These are phyloP conservation scores for Macrocybe gigantea DNA, from an alignment of 768 basidiomycete species.

Conservation along the genomic window DNA sequence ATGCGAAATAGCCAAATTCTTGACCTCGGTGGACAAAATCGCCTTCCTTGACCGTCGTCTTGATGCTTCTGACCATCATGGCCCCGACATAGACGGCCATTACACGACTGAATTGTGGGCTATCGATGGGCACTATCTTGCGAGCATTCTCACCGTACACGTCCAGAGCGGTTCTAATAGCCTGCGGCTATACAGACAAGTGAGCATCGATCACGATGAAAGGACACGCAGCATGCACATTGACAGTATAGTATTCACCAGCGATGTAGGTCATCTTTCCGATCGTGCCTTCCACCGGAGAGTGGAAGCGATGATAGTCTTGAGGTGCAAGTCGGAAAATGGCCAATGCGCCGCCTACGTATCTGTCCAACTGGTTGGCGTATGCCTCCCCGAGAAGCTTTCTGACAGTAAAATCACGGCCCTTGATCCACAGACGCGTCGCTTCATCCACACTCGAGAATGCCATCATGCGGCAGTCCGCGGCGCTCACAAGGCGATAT, in stretches of 20 bases:
- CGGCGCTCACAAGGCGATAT: conserved; percentile 76
- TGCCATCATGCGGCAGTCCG: conserved; percentile 94
- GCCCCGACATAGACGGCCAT: conserved; percentile 91
- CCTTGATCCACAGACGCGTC: conserved; percentile 94
- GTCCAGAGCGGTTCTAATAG: conserved; percentile 83
- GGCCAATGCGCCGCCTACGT: conserved; percentile 73
- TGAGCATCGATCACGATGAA: neutral
- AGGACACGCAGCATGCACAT: conserved; percentile 39
- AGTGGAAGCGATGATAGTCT: conserved; percentile 94
- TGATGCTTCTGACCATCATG: conserved; percentile 93
- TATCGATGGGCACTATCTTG: conserved; percentile 90
- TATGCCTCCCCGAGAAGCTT: conserved; percentile 79
- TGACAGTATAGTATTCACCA: conserved; percentile 97
- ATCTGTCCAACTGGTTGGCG: conserved; percentile 61
- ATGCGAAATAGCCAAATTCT: conserved; percentile 93
- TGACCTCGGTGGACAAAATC: conserved; percentile 76
- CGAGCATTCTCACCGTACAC: conserved; percentile 94
- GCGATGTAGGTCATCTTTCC: conserved; percentile 78
- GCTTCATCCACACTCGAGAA: conserved; percentile 86
- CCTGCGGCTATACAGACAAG: conserved; percentile 65
- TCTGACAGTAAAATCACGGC: conserved; percentile 82
- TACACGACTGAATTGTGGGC: conserved; percentile 82
- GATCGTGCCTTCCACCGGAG: conserved; percentile 78
- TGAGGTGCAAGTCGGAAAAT: conserved; percentile 93
- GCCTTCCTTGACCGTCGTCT: conserved; percentile 83